phyloP scores from a whole-genome alignment of 345 rosid genomes.

The Ceriops decandra region DNA sequence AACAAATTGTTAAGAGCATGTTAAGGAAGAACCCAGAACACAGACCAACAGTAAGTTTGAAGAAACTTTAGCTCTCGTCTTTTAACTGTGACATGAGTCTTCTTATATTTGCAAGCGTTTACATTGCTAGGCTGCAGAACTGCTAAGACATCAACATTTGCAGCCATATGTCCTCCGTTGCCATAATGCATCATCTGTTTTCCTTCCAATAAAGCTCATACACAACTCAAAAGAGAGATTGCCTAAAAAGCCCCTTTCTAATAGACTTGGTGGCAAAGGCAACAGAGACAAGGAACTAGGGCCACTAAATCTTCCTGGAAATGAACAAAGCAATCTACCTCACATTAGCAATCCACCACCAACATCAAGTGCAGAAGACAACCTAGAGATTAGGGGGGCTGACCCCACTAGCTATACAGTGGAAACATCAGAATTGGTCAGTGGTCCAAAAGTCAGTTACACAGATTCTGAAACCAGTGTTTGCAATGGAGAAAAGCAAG shows the following conservation, averaged over 20 bases:
- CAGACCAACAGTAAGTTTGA: conserved; percentile 65
- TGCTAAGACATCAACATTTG: conserved; percentile 81
- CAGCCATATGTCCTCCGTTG: conserved; percentile 71
- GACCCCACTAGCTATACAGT: conserved; percentile 51
- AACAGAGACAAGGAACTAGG: conserved; percentile 34
- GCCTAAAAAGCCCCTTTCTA: conserved; percentile 51
- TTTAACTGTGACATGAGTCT: conserved; percentile 2
- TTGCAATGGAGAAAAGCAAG: conserved; percentile 43
- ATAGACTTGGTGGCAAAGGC: conserved; percentile 40
- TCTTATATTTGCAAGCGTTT: conserved; percentile 15
- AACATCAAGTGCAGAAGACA: conserved; percentile 53
- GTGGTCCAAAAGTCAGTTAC: conserved; percentile 48
- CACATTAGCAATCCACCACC: conserved; percentile 40
- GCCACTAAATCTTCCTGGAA: conserved; percentile 39
- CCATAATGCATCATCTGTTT: conserved; percentile 59
- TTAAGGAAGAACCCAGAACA: conserved; percentile 79
- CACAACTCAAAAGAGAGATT: conserved; percentile 57
- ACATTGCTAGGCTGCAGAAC: conserved; percentile 70
- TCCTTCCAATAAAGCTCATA: conserved; percentile 67
- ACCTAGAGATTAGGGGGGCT: conserved; percentile 60
- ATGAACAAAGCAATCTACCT: conserved; percentile 34
- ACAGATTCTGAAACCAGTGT: conserved; percentile 43
- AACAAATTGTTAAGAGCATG: conserved; percentile 89
- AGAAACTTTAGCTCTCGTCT: conserved; percentile 11
- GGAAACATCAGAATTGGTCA: conserved; percentile 39